Percentiles rank a stretch among this genome's conserved stretches.
phyloP scores from a whole-genome alignment of 495 filamentous ascomycete species.

The Aspergillus coremiiformis region DNA sequence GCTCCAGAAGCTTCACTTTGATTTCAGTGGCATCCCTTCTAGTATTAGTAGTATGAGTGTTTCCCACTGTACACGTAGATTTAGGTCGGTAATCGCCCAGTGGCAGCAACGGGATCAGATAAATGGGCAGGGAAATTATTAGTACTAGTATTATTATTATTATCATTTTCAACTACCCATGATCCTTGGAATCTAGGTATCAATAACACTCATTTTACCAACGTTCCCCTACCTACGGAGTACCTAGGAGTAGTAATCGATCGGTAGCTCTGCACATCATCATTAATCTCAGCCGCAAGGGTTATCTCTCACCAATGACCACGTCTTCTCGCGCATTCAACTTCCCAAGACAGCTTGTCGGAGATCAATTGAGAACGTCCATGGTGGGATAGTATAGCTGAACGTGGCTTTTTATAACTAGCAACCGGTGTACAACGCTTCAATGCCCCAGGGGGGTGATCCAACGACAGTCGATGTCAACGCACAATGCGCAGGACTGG shows the following conservation, averaged over 20 bases:
- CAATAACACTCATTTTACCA: no score
- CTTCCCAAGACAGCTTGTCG: background rate
- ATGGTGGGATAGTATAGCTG: background rate
- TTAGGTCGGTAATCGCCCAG: no score
- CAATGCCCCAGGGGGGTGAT: slow-evolving; percentile 40
- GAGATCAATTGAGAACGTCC: background rate
- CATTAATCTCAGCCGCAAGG: background rate
- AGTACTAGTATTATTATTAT: slow-evolving; percentile 5
- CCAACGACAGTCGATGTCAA: slow-evolving; percentile 43
- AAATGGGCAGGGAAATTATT: no score
- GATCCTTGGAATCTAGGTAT: no score
- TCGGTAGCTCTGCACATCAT: background rate
- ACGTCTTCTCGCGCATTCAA: background rate
- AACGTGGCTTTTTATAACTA: background rate
- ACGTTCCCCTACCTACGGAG: no score
- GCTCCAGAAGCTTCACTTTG: no score
- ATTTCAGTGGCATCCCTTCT: no score
- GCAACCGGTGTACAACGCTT: slow-evolving; percentile 36
- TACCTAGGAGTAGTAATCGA: no score
- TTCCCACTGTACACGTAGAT: no score
- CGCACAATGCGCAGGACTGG: slow-evolving; percentile 40
- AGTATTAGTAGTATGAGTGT: no score
- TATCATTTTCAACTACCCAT: no score
- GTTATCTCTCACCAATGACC: slow-evolving; percentile 1
- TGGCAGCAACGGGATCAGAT: no score